These are phyloP conservation scores for Bretschneidera sinensis DNA, from an alignment of 345 rosid species.

Conservation along the genomic window DNA sequence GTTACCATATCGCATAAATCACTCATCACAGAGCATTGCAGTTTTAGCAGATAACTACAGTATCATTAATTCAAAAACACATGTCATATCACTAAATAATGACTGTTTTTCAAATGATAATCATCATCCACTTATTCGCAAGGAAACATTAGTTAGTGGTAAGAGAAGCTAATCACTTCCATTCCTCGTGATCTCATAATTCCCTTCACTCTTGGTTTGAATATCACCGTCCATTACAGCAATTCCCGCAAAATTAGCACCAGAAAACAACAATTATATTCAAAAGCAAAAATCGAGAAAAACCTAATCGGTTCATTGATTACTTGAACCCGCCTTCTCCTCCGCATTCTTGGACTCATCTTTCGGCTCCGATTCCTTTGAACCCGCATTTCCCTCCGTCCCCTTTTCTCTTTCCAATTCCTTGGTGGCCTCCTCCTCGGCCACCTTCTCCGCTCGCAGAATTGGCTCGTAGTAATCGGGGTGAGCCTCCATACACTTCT, in stretches of 20 bases:
- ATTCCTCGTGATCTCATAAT: background rate
- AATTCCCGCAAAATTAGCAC: background rate
- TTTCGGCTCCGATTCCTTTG: slow-evolving; percentile 9
- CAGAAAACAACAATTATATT: background rate
- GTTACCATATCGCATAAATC: no score
- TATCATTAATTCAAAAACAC: no score
- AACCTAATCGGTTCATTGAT: background rate
- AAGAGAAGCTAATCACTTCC: no score
- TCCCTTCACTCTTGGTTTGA: background rate
- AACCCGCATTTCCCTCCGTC: slow-evolving; percentile 4
- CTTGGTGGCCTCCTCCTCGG: slow-evolving; percentile 33
- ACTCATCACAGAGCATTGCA: no score
- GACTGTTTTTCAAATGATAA: background rate
- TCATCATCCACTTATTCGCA: background rate
- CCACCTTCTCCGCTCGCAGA: slow-evolving; percentile 49
- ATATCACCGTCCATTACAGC: background rate
- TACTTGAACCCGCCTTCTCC: background rate
- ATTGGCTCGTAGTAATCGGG: slow-evolving; percentile 58
- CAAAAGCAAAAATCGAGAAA: background rate
- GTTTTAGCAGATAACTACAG: no score
- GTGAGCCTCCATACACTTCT: slow-evolving; percentile 66
- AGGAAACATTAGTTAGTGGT: background rate
- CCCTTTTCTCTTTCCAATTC: slow-evolving; percentile 37
- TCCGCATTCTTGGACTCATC: slow-evolving; percentile 16
- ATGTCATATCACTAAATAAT: no score